Evolutionary conservation across 2,329 filamentous ascomycete species (phyloP), one percentile per base, ranked within the genome.

Genomic region (Ascocoryne sarcoides): DNA sequence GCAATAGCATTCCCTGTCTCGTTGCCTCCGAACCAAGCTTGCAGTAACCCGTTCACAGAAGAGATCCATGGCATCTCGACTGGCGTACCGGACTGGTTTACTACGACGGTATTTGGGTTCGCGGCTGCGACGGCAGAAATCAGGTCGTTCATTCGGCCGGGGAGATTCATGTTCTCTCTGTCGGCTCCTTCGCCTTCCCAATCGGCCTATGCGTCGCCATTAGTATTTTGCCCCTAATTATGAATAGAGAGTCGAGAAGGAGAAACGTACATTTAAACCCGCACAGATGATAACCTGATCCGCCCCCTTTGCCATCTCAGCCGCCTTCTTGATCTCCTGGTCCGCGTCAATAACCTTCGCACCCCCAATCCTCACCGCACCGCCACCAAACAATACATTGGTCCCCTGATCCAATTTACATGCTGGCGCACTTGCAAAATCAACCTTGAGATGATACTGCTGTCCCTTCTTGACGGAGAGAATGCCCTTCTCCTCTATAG

Each of bases 11-110:
- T 86, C 5, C 84, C 85, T 4, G 80, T 81, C 64, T 90, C 84
- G 54, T 89, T 85, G n/a, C 85, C 85, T 45, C 84, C 82, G 55
- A 87, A 90, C 83, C 84, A 90, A 5, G 84, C 84, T 55, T 89
- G 83, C 0, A 88, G 56, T 2, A 89, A 65, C 1, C 77, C 75
- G 5, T 63, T 59, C 2, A 53, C 73, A 21, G 69, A 61, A 12
- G 65, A 57, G 1, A 75, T 66, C 80, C 80, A 85, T 1, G 82
- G 80, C 79, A 87, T 81, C 40, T 73, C 69, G 17, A 84, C 73
- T 0, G 84, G 84, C 0, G 83, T 86, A 26, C 84, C 85, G 0
- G 82, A 85, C 53, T 89, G 84, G 56, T 85, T 77, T 2, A 89
- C 79, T 2, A 92, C 75, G 1, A 77, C 75, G 1, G 82, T 80